A percentile compares a stretch with the other conserved stretches of the same genome.
phyloP scores from a whole-genome alignment of 768 basidiomycete species.

The Exsudoporus frostii region DNA sequence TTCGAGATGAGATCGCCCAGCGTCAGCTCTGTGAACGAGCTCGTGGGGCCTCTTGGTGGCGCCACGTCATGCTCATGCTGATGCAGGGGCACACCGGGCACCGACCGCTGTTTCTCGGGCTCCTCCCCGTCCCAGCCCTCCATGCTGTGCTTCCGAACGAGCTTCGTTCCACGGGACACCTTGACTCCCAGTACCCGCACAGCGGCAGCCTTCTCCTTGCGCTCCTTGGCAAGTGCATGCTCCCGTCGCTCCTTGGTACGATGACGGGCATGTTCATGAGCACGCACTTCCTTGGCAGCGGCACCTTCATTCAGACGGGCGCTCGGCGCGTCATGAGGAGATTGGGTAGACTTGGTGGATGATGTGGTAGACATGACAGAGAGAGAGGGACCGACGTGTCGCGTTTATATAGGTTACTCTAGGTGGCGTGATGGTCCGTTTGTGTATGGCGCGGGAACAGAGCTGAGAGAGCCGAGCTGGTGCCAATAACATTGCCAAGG shows the following conservation, averaged over 20 bases:
- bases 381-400: background rate
- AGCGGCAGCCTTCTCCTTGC: constrained; percentile 27
- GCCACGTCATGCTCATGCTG: background rate
- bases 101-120: constrained; percentile 1
- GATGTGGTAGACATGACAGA: constrained; percentile 32
- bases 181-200: constrained; percentile 20
- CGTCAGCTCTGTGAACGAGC: constrained; percentile 21
- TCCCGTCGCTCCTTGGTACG: constrained; percentile 32
- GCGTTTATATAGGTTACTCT: constrained; percentile 32
- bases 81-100: background rate
- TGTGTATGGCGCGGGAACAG: constrained; percentile 23
- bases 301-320: constrained; percentile 16
- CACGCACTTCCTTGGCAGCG: constrained; percentile 29
- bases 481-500: background rate
- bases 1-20: constrained; percentile 27
- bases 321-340: constrained; percentile 18
- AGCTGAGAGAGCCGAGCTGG: constrained; percentile 18
- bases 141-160: constrained; percentile 25
- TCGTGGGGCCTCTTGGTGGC: constrained; percentile 2
- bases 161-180: constrained; percentile 12
- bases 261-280: constrained; percentile 33
- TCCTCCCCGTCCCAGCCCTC: constrained; percentile 29
- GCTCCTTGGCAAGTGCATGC: constrained; percentile 29
- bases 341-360: constrained; percentile 18
- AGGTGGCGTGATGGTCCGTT: constrained; percentile 19